Evolutionary conservation across 345 rosid species (phyloP).

Genomic region (Eutrema heterophyllum): DNA sequence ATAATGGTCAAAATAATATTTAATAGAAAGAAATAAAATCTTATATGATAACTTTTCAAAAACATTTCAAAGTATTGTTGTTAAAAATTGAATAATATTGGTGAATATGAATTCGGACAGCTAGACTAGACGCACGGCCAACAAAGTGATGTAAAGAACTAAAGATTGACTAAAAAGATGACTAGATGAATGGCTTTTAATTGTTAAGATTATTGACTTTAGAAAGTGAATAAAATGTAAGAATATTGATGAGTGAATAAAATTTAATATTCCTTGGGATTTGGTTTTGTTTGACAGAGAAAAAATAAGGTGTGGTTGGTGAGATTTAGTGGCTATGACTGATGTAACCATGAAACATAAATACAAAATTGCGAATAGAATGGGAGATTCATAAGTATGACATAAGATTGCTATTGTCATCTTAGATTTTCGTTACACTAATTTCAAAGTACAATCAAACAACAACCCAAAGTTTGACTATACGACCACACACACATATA

Average conservation of each 20-base stretch:
- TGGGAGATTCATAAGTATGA: neutral
- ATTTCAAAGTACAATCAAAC: constrained; percentile 12
- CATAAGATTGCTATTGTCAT: constrained; percentile 15
- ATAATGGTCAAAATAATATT: neutral
- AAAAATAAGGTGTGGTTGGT: constrained; percentile 15
- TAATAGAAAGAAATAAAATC: neutral
- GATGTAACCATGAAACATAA: neutral
- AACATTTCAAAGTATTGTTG: neutral
- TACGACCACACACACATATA: neutral
- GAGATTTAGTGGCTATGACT: neutral
- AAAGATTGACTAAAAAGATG: constrained; percentile 14
- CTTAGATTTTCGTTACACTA: neutral
- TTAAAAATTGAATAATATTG: neutral
- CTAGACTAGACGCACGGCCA: constrained; percentile 21
- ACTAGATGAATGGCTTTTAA: constrained; percentile 6
- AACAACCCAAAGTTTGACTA: constrained; percentile 14
- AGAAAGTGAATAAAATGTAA: neutral
- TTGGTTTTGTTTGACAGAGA: constrained; percentile 18
- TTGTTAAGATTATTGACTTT: constrained; percentile 14
- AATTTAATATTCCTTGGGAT: neutral
- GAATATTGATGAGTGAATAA: too few relatives aligned
- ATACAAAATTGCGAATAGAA: neutral
- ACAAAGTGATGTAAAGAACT: constrained; percentile 7
- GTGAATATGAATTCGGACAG: constrained; percentile 3
- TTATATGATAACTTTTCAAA: neutral